Base-by-base conservation (phyloP, 2,329 filamentous ascomycete genomes). In the Remersonia thermophila region DNA sequence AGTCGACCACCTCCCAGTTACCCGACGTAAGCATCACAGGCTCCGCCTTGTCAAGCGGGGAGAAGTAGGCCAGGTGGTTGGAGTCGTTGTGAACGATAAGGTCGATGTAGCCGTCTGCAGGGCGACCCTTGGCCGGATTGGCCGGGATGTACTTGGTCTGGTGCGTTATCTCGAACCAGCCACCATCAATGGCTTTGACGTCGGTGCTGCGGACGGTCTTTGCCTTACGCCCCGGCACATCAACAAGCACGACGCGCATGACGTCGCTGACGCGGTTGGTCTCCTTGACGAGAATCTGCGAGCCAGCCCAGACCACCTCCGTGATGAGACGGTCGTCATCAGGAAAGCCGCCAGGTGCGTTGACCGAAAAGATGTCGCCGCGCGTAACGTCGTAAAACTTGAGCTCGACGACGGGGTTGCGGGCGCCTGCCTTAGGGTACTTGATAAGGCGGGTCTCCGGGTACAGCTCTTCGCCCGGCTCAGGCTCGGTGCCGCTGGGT, bases 121-220 rank as follows among this genome's bases (percentile, higher is more conserved):
- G 66, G 15, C 87, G 77, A 11, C 83, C 83, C 43, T 83, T 84
- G 9, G 62, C 57, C 15, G 81, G 71, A 54, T 95, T 84, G 3
- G 85, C 83, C 2, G 91, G 91, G 39, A 98, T 79, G 53, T 81
- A 96, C 11, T 67, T 77, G 3, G 87, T 94, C 29, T 80, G 74
- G 50, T 94, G 80, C 1, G 85, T 84, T 29, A 94, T 84, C 60
- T 98, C 91, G 50, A 95, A 89, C 91, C 91, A 98, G 25, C 91
- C 93, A 15, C 87, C 87, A 55, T 98, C 91, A n/a, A 95, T 67
- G 39, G 80, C 69, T 45, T 77, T 73, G 33, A 95, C 76, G 55
- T 98, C 77, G 33, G 83, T 72, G 14, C 77, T 80, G 44, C 89
- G 72, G 32, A 95, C 77, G 1, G 83, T 80, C 56, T 80, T 82